Base-by-base conservation (phyloP, 2,329 filamentous ascomycete genomes). In the Penicillium psychrosexuale region DNA sequence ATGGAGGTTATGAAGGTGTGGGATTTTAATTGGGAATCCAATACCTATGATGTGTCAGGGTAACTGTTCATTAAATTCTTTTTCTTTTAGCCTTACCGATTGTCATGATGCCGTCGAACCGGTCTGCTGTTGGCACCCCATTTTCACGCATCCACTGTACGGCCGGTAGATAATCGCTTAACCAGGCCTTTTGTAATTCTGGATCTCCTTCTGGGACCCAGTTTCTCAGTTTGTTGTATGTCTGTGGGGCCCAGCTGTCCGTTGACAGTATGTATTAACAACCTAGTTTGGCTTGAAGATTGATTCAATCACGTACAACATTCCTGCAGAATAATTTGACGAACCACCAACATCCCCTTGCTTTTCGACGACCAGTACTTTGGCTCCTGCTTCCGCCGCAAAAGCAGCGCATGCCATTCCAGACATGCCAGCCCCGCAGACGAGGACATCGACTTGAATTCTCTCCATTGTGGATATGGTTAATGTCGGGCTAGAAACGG, bases 111-210 rank as follows among this genome's bases (percentile, higher is more conserved):
- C 64, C 64, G 30, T 66, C 60, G n/a, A 65, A 68, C 15, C 64
- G 56, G 5, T 60, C 27, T 4, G 62, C 61, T 3, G 55, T 65
- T 13, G 66, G 66, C 12, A 68, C 60, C 3, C 58, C 57, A 24
- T 63, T 66, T 8, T 66, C 53, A 24, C 66, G 63, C 65, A 68
- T 68, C 65, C 65, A 68, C 42, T 67, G 65, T 1, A 68, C 66
- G 2, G 65, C 65, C 2, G 61, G 57, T 3, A 66, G 53, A 39
- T 68, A 68, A 9, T 68, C 65, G 2, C 58, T 37, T 27, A 68
- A 17, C 66, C 64, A 69, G 11, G 64, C 61, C 6, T 56, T 51
- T 31, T 69, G 66, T 7, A 69, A 45, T 9, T n/a, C 31, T 9
- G 62, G 40, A 46, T 67, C 63, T 2, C 65, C 66, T 12, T 61